Percentiles rank a stretch among this genome's conserved stretches.
These are phyloP conservation scores for Hansfordia pulvinata DNA, from an alignment of 2,329 filamentous ascomycete genomes.

Conservation along the genomic window DNA sequence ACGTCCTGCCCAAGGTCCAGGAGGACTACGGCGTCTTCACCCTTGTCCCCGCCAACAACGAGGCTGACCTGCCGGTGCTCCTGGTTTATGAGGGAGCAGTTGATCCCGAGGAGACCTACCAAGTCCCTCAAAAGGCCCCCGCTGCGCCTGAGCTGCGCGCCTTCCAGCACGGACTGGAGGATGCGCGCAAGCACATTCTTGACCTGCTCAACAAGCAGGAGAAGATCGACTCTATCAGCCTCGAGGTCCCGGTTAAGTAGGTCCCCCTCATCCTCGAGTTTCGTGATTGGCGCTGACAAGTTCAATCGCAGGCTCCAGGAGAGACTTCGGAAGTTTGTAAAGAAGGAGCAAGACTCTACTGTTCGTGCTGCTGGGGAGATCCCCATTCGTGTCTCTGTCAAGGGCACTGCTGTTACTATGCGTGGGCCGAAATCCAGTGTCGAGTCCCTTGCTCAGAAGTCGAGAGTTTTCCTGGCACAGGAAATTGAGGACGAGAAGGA, in stretches of 20 bases:
- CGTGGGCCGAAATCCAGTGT: constrained; percentile 66
- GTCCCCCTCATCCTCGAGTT: constrained; percentile 5
- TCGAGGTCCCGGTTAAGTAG: constrained; percentile 47
- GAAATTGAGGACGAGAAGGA: constrained; percentile 91
- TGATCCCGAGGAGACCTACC: constrained; percentile 29
- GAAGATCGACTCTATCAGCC: constrained; percentile 29
- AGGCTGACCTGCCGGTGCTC: constrained; percentile 48
- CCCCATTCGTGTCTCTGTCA: constrained; percentile 43
- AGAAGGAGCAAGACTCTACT: constrained; percentile 42
- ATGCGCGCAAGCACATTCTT: constrained; percentile 42
- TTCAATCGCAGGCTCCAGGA: constrained; percentile 44
- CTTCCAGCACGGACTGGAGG: constrained; percentile 41
- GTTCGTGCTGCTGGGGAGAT: constrained; percentile 42
- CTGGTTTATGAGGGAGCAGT: constrained; percentile 62
- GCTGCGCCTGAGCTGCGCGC: constrained; percentile 31
- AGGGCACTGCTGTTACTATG: constrained; percentile 52
- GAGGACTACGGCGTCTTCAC: constrained; percentile 60
- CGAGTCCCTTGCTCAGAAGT: constrained; percentile 57
- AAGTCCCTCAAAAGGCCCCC: constrained; percentile 40
- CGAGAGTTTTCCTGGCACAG: constrained; percentile 68
- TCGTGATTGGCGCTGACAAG: constrained; percentile 12
- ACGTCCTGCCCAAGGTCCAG: constrained; percentile 49
- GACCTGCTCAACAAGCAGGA: constrained; percentile 47
- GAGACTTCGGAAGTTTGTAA: constrained; percentile 48
- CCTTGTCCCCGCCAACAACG: constrained; percentile 52